Evolutionary conservation across 352 stramenopile genomes (phyloP).

Genomic region (Phytophthora syringae): DNA sequence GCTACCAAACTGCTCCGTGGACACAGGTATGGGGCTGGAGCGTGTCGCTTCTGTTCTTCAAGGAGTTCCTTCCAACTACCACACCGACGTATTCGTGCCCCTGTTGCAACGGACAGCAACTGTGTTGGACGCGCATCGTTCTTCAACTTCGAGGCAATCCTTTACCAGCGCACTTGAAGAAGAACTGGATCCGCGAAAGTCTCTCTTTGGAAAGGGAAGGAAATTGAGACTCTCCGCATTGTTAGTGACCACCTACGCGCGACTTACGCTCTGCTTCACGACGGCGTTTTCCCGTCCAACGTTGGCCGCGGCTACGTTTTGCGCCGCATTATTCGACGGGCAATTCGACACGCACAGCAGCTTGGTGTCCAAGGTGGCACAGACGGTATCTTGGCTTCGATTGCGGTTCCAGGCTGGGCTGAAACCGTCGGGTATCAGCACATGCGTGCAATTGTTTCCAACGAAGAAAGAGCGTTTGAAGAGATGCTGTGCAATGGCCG

Average conservation of each 20-base stretch:
- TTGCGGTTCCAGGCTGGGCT: slow-evolving; percentile 58
- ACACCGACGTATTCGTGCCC: slow-evolving; percentile 96
- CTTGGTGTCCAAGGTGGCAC: slow-evolving; percentile 50
- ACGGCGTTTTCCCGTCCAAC: slow-evolving; percentile 96
- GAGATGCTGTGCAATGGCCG: slow-evolving; percentile 74
- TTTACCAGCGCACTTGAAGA: slow-evolving; percentile 51
- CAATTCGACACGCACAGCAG: slow-evolving; percentile 75
- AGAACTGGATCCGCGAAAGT: slow-evolving; percentile 50
- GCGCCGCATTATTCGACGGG: slow-evolving; percentile 93
- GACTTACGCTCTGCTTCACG: slow-evolving; percentile 93
- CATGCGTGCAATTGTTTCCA: slow-evolving; percentile 70
- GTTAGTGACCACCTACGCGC: slow-evolving; percentile 97
- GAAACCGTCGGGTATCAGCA: slow-evolving; percentile 48
- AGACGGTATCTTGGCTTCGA: slow-evolving; percentile 47
- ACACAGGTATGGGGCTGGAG: slow-evolving; percentile 98
- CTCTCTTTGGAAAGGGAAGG: slow-evolving; percentile 52
- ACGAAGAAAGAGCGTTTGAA: slow-evolving; percentile 76
- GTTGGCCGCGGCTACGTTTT: slow-evolving; percentile 97
- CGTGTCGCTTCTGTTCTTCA: slow-evolving; percentile 96
- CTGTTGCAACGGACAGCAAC: slow-evolving; percentile 66
- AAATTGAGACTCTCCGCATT: slow-evolving; percentile 86
- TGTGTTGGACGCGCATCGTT: slow-evolving; percentile 50
- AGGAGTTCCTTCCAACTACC: slow-evolving; percentile 95
- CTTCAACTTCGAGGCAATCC: slow-evolving; percentile 13
- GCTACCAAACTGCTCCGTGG: slow-evolving; percentile 93